Evolutionary conservation across 2,329 filamentous ascomycete species (phyloP).

Genomic region (Colletotrichum spinosum): DNA sequence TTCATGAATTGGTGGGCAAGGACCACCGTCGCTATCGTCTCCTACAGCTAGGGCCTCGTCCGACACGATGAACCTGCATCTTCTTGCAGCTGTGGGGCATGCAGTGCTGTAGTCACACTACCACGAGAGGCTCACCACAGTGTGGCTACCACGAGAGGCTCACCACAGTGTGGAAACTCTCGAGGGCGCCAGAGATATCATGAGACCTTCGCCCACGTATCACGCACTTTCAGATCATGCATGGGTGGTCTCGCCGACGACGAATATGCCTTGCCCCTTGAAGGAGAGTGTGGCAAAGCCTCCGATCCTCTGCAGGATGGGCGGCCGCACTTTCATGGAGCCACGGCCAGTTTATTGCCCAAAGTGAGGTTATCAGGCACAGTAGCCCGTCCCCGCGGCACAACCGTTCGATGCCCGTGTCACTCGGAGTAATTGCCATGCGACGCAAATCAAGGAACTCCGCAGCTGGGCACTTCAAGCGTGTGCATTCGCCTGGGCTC

Average conservation of each 20-base stretch:
- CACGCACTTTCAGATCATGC: not conserved
- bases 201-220: no score
- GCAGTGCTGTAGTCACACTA: no score
- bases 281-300: not conserved
- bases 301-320: not conserved
- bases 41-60: no score
- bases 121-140: no score
- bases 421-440: constrained; percentile 22
- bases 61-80: no score
- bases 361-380: constrained; percentile 15
- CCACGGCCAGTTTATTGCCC: constrained; percentile 9
- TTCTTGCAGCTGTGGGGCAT: no score
- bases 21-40: no score
- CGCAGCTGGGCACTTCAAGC: constrained; percentile 4
- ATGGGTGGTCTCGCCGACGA: not conserved
- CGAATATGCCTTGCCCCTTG: not conserved
- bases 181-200: no score
- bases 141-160: no score
- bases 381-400: not conserved
- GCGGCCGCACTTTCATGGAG: not conserved
- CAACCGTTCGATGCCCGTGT: constrained; percentile 4
- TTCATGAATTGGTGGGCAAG: no score
- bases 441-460: constrained; percentile 30
- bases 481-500: not conserved
- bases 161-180: no score